phyloP scores from a whole-genome alignment of 805 yeast genomes.

The Clavispora phyllophila region DNA sequence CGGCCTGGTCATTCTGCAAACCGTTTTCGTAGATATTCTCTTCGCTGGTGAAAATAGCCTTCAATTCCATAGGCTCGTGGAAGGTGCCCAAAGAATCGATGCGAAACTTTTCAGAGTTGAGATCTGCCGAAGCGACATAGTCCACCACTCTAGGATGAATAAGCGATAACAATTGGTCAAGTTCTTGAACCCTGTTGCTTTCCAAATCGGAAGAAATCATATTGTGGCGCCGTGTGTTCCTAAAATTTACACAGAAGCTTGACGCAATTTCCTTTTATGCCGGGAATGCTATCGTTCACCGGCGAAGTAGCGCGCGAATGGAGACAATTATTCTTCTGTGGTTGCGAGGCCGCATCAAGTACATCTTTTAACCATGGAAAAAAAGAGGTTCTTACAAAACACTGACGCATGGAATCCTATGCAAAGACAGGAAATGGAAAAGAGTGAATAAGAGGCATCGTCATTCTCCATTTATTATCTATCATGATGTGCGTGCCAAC shows the following conservation, averaged over 20 bases:
- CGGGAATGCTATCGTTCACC: background rate
- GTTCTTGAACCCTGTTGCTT: constrained; percentile 47
- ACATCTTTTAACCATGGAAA: no score
- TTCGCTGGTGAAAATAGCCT: constrained; percentile 27
- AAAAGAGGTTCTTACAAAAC: no score
- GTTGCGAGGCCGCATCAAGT: no score
- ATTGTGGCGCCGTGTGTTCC: constrained; percentile 1
- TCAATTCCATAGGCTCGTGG: constrained; percentile 47
- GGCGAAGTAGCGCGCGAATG: no score
- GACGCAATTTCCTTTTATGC: background rate
- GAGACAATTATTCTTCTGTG: no score
- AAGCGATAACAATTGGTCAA: constrained; percentile 49
- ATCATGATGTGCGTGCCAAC: no score
- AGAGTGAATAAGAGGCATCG: no score
- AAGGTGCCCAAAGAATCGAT: constrained; percentile 47
- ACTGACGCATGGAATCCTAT: no score
- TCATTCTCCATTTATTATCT: no score
- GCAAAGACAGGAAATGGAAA: no score
- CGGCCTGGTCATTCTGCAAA: constrained; percentile 32
- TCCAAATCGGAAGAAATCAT: constrained; percentile 33
- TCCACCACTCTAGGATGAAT: constrained; percentile 47
- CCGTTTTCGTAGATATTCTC: constrained; percentile 25
- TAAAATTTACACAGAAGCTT: background rate
- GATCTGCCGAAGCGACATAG: constrained; percentile 48
- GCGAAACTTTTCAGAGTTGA: constrained; percentile 22